Base-by-base conservation (phyloP, 2,329 filamentous ascomycete genomes). In the Cytospora mali region DNA sequence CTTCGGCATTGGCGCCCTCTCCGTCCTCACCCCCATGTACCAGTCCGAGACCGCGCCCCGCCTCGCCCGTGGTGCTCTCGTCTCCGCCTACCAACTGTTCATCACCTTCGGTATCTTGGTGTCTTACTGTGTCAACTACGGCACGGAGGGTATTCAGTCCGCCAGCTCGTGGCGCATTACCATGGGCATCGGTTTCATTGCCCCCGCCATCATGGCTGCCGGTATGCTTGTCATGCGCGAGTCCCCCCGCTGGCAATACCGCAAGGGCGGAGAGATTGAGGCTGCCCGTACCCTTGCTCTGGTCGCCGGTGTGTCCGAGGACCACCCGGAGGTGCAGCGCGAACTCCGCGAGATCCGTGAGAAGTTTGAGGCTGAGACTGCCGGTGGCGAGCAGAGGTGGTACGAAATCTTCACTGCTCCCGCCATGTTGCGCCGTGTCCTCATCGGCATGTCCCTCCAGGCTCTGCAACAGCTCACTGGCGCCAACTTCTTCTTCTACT, bases 391-490 rank as follows among this genome's bases (percentile, higher is more conserved):
- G 16, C 61, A 62, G 57, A 66, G 58, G 64, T 66, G 64, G 64
- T 66, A 52, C 31, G 64, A 66, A 33, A 60, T 66, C 57, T 66
- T 66, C 61, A 66, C 64, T n/a, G 64, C 61, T 16, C 84, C 84
- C 35, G 88, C 81, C 69, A 79, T 89, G 74, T 72, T 83, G 14
- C 90, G 90, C 73, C 83, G 89, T 48, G 88, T 87, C 0, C 48
- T 85, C 0, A 78, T 92, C 2, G 89, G 88, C 14, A 81, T 90
- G 51, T 69, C 75, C 0, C 79, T 92, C 5, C 87, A 90, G 66
- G 85, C 85, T 65, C 75, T 89, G 6, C 88, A 91, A 74, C 89
- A 91, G 69, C 82, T 89, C 64, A 89, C 86, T 0, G 88, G 86
- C 50, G 79, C 81, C 60, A 84, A 83, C 57, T 66, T 61, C 61